Evolutionary conservation across 192 early-diverging fungal genomes (phyloP), one percentile per base, ranked within the genome.

Genomic region (Linnemannia zychae): DNA sequence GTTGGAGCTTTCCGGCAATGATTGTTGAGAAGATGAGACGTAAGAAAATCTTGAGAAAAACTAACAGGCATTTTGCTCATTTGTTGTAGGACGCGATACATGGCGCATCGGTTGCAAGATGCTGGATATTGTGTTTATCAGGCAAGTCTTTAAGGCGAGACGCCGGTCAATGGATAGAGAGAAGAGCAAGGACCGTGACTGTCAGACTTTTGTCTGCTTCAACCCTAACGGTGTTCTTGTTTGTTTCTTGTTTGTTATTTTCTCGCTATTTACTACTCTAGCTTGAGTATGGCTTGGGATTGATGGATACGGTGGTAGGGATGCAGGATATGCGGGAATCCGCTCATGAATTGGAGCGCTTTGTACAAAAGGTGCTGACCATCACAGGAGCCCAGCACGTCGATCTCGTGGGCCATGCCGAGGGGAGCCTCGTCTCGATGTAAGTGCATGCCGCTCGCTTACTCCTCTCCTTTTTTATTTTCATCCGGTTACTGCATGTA

Each of bases 61-160:
- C n/a, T n/a, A n/a, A n/a, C n/a, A n/a, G n/a, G n/a, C 40, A 6
- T 44, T 44, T 44, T 3, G 3, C 9, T 44, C 40, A 6, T 44
- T 44, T 44, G 40, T 44, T 71, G 11, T 71, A 76, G 75, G 28
- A 76, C 75, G 4, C 75, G 65, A 18, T 76, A 67, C 33, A 50
- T 76, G 75, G 75, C 65, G 1, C 75, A 65, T 22, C 75, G 65
- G 28, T 67, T 66, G 24, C 36, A 33, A 5, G 65, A 67, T 24
- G 75, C 75, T 5, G 75, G 75, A 67, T 76, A 76, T 40, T 76
- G 75, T 36, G 75, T 76, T 4, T 76, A 76, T 17, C 75, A 76
- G 75, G 75, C 31, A 76, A 34, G 34, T 75, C 17, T 65, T 46
- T 31, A n/a, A 31, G 16, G 36, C 31, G 37, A 20, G 49, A 44